These are phyloP conservation scores for Piedraia hortae DNA, from an alignment of 2,329 filamentous ascomycete species.

Conservation along the genomic window DNA sequence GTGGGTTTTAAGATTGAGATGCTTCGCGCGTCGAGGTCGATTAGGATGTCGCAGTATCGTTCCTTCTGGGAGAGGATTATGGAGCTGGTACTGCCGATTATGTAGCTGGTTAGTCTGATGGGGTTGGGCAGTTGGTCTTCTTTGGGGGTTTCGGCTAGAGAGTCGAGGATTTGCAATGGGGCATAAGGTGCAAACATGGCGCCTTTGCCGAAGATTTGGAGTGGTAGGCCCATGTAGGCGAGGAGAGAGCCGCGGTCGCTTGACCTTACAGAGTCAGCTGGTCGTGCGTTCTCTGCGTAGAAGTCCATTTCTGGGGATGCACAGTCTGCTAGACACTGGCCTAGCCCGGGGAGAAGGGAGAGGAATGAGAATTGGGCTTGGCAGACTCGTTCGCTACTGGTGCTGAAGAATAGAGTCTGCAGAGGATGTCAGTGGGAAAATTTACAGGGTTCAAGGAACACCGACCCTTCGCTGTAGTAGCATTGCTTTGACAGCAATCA, in stretches of 20 bases:
- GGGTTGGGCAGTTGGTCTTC: too few relatives aligned
- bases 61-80: slow-evolving; percentile 82
- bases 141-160: slow-evolving; percentile 75
- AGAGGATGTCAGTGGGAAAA: slow-evolving; percentile 1
- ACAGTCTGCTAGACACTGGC: slow-evolving; percentile 78
- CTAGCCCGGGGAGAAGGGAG: slow-evolving; percentile 76
- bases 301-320: slow-evolving; percentile 77
- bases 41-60: slow-evolving; percentile 81
- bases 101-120: too few relatives aligned
- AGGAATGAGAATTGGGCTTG: slow-evolving; percentile 97
- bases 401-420: slow-evolving; percentile 94
- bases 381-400: slow-evolving; percentile 82
- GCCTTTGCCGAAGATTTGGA: slow-evolving; percentile 90
- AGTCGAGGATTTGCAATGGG: slow-evolving; percentile 78
- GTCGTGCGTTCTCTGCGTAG: slow-evolving; percentile 47
- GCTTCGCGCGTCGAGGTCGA: slow-evolving; percentile 77
- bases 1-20: slow-evolving; percentile 63
- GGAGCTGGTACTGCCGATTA: slow-evolving; percentile 91
- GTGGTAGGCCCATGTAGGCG: slow-evolving; percentile 75
- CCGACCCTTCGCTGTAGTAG: slow-evolving; percentile 76
- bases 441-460: slow-evolving; percentile 26
- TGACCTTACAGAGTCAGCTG: slow-evolving; percentile 63
- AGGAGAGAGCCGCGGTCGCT: slow-evolving; percentile 78
- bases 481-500: slow-evolving; percentile 82
- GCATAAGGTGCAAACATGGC: slow-evolving; percentile 93